These are phyloP conservation scores for Jatropha podagrica DNA, from an alignment of 441 rosid genomes.

Conservation along the genomic window DNA sequence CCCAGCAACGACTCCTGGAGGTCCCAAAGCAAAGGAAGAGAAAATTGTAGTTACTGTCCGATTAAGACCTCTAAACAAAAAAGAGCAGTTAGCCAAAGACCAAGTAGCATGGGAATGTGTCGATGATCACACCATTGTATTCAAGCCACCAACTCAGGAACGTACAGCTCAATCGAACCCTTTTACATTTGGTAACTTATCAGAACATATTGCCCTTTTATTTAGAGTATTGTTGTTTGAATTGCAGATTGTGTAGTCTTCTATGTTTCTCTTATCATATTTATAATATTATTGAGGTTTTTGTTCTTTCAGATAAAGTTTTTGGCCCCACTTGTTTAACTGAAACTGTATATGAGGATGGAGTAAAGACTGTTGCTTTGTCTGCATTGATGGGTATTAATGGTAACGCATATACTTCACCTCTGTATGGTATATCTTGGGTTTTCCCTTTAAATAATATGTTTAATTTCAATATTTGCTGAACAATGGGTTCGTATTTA, in stretches of 20 bases:
- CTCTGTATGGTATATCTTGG: not conserved
- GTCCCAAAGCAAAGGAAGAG: slow-evolving; percentile 80
- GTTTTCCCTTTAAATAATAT: not conserved
- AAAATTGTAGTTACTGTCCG: slow-evolving; percentile 96
- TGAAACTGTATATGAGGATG: slow-evolving; percentile 89
- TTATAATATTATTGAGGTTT: not conserved
- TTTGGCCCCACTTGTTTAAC: slow-evolving; percentile 76
- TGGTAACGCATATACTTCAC: slow-evolving; percentile 42
- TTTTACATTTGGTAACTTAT: slow-evolving; percentile 73
- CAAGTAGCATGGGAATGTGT: slow-evolving; percentile 94
- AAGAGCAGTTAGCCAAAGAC: slow-evolving; percentile 80
- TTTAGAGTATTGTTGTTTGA: not conserved
- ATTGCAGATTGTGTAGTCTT: not conserved
- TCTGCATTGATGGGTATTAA: slow-evolving; percentile 96
- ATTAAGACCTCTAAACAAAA: slow-evolving; percentile 87
- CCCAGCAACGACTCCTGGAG: slow-evolving; percentile 76
- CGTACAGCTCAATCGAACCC: slow-evolving; percentile 74
- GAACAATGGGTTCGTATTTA: not conserved
- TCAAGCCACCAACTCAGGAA: slow-evolving; percentile 72
- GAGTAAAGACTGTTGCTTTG: slow-evolving; percentile 95
- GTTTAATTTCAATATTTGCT: not conserved
- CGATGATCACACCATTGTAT: slow-evolving; percentile 73
- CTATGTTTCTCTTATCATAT: not conserved
- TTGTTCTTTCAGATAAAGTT: slow-evolving; percentile 66
- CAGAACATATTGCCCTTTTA: not conserved